phyloP scores from a whole-genome alignment of 805 yeast genomes.

The Saccharomycopsis olivae region DNA sequence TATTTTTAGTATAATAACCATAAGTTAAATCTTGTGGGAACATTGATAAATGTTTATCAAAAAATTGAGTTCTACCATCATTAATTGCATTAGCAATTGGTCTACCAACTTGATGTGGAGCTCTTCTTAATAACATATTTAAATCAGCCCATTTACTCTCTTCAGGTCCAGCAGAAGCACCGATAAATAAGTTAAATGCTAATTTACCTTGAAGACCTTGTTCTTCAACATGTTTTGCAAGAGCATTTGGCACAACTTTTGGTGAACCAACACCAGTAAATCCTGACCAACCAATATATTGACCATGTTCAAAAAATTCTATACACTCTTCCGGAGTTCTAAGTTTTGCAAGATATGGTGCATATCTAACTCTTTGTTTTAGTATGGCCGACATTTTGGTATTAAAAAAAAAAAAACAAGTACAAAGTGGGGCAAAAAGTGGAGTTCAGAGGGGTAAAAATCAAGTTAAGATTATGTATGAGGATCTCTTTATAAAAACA shows the following conservation, averaged over 20 bases:
- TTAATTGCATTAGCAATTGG: conserved; percentile 89
- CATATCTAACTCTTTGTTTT: conserved; percentile 83
- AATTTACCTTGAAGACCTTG: conserved; percentile 79
- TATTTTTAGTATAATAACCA: conserved; percentile 70
- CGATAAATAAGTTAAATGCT: conserved; percentile 86
- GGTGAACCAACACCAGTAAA: conserved; percentile 99
- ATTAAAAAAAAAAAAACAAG: neutral
- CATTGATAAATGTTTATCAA: conserved; percentile 96
- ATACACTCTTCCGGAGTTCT: conserved; percentile 75
- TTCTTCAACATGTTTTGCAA: conserved; percentile 81
- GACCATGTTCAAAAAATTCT: conserved; percentile 80
- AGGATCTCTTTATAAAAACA: too few relatives aligned
- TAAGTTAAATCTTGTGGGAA: conserved; percentile 97
- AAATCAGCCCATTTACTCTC: conserved; percentile 92
- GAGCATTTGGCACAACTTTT: conserved; percentile 80
- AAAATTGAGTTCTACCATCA: conserved; percentile 75
- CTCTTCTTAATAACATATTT: conserved; percentile 77
- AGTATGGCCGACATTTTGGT: conserved; percentile 30
- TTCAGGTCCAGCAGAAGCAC: conserved; percentile 97
- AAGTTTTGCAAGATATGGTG: conserved; percentile 73
- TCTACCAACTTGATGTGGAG: conserved; percentile 98
- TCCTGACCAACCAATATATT: conserved; percentile 96
- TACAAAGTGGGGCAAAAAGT: too few relatives aligned
- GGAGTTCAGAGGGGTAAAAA: too few relatives aligned
- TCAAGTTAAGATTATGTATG: too few relatives aligned